Evolutionary conservation across 2,329 filamentous ascomycete genomes (phyloP).

Genomic region (Lachnellula arida): DNA sequence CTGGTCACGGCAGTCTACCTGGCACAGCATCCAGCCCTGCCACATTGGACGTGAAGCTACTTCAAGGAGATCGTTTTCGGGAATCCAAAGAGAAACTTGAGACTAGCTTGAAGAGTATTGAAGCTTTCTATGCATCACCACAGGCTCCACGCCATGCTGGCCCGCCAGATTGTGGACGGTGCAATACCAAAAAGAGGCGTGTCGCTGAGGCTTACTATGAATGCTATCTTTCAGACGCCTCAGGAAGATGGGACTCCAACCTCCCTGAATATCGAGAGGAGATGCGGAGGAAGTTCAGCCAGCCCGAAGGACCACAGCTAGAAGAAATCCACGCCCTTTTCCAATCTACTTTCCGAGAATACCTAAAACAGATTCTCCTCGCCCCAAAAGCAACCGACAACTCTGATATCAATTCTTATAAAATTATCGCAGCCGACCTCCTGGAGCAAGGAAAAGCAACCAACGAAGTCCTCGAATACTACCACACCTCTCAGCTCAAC

Average conservation of each 20-base stretch:
- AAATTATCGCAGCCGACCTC: conserved; percentile 3
- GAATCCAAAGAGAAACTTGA: conserved; percentile 19
- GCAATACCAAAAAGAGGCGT: conserved; percentile 19
- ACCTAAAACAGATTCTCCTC: conserved; percentile 23
- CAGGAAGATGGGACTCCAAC: conserved; percentile 20
- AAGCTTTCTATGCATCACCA: conserved; percentile 12
- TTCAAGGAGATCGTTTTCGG: conserved; percentile 21
- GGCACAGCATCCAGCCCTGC: conserved; percentile 16
- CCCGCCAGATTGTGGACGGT: conserved; percentile 22
- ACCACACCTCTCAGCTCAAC: conserved; percentile 8
- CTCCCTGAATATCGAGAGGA: conserved; percentile 16
- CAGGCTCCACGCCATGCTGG: conserved; percentile 20
- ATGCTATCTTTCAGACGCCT: conserved; percentile 25
- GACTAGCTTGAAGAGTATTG: conserved; percentile 18
- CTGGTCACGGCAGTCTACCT: not conserved
- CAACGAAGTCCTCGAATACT: conserved; percentile 15
- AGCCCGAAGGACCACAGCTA: conserved; percentile 13
- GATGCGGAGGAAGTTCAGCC: conserved; percentile 20
- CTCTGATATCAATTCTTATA: conserved; percentile 4
- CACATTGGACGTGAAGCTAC: conserved; percentile 22
- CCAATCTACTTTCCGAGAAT: conserved; percentile 19
- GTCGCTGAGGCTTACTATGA: conserved; percentile 24
- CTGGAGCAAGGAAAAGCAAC: conserved; percentile 14
- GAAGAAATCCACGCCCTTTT: conserved; percentile 23
- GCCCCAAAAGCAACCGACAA: conserved; percentile 8